phyloP scores from a whole-genome alignment of 371 early-diverging fungal species.

The Phascolomyces articulosus region DNA sequence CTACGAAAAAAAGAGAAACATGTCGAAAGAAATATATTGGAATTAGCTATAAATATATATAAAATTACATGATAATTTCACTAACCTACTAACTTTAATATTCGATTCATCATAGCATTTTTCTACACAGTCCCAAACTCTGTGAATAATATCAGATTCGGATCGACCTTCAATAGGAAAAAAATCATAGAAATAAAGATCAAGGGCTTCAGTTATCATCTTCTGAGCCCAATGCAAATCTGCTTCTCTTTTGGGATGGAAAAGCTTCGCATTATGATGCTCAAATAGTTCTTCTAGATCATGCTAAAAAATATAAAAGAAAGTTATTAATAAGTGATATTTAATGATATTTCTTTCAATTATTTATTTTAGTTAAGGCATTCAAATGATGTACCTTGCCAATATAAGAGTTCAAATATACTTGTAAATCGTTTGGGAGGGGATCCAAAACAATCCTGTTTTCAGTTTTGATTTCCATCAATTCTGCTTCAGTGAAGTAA shows the following conservation, averaged over 20 bases:
- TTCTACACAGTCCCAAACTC: slow-evolving; percentile 5
- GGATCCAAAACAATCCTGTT: no score
- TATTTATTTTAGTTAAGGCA: no score
- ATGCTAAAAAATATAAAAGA: not conserved
- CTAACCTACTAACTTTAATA: not conserved
- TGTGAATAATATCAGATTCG: not conserved
- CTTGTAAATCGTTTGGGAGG: no score
- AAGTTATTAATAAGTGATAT: no score
- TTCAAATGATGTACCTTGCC: no score
- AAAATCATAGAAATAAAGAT: not conserved
- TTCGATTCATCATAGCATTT: not conserved
- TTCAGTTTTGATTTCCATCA: not conserved
- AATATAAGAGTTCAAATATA: no score
- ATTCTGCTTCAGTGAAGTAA: slow-evolving; percentile 1
- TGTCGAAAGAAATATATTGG: no score
- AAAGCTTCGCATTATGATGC: not conserved
- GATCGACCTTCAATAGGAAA: not conserved
- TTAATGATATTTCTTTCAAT: no score
- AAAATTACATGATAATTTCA: not conserved
- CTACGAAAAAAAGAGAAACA: no score
- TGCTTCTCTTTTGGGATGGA: slow-evolving; percentile 1
- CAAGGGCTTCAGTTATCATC: not conserved
- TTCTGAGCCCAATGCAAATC: slow-evolving; percentile 1
- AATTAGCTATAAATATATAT: not conserved
- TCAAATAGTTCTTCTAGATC: not conserved